Evolutionary conservation across 805 yeast species (phyloP).

Genomic region (Wickerhamomyces sydowiorum): DNA sequence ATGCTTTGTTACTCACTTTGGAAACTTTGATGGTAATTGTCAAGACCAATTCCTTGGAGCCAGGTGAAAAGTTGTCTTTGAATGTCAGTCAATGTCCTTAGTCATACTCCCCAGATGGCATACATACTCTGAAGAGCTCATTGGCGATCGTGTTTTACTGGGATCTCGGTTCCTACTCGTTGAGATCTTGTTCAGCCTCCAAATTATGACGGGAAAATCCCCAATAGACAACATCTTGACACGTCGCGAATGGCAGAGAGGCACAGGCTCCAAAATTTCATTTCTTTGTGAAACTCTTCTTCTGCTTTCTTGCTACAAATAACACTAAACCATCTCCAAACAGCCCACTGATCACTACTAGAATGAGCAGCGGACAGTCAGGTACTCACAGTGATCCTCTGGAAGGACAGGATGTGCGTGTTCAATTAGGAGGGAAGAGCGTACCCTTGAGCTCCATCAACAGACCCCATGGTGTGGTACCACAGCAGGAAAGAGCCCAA

Average conservation of each 20-base stretch:
- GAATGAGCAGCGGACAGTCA: background rate
- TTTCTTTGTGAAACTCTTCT: too few relatives aligned
- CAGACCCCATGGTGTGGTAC: conserved; percentile 5
- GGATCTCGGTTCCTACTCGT: too few relatives aligned
- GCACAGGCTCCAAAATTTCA: too few relatives aligned
- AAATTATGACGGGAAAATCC: too few relatives aligned
- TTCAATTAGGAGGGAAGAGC: conserved; percentile 5
- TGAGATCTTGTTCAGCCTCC: too few relatives aligned
- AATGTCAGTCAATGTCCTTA: background rate
- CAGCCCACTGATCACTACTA: too few relatives aligned
- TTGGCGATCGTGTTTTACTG: background rate
- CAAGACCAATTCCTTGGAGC: background rate
- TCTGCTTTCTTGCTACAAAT: too few relatives aligned
- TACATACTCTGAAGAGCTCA: background rate
- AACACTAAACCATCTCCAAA: background rate
- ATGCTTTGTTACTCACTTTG: background rate
- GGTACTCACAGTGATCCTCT: background rate
- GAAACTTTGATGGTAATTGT: background rate
- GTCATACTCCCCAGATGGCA: too few relatives aligned
- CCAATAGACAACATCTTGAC: too few relatives aligned
- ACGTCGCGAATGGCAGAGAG: too few relatives aligned
- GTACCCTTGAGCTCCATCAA: conserved; percentile 3
- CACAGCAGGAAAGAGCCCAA: background rate
- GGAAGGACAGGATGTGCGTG: conserved; percentile 1
- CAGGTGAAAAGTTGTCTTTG: background rate